A percentile compares a stretch with the other conserved stretches of the same genome.
phyloP scores from a whole-genome alignment of 306 rosid species.

The Neltuma alba region DNA sequence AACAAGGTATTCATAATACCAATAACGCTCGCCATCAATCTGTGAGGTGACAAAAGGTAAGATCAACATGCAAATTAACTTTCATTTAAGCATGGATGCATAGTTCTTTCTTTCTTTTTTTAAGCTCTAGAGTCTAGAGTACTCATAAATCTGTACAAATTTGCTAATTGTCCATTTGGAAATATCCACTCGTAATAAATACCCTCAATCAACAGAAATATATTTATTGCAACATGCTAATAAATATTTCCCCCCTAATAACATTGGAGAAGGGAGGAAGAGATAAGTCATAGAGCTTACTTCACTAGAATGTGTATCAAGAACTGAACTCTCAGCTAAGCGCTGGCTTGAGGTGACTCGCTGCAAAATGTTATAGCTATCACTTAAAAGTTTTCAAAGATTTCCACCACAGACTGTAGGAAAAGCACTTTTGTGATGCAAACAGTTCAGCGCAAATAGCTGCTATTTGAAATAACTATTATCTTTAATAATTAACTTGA shows the following conservation, averaged over 20 bases:
- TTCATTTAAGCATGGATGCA: slow-evolving; percentile 9
- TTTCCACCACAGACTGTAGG: slow-evolving; percentile 4
- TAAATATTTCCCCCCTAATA: neutral
- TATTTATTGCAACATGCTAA: neutral
- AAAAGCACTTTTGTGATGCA: slow-evolving; percentile 23
- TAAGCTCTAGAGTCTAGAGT: neutral
- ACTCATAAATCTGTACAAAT: slow-evolving; percentile 20
- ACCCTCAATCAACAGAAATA: neutral
- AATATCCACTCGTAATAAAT: neutral
- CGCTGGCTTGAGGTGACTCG: slow-evolving; percentile 94
- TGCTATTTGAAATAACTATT: neutral
- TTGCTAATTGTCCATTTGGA: slow-evolving; percentile 14
- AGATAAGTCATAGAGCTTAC: slow-evolving; percentile 53
- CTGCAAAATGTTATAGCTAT: slow-evolving; percentile 56
- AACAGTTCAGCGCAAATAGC: neutral
- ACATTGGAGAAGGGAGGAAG: slow-evolving; percentile 17
- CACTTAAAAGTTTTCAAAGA: slow-evolving; percentile 23
- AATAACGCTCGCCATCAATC: slow-evolving; percentile 88
- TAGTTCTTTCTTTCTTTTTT: neutral
- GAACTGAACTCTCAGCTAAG: slow-evolving; percentile 91
- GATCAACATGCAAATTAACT: slow-evolving; percentile 32
- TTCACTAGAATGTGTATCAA: slow-evolving; percentile 77
- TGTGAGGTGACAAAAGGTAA: slow-evolving; percentile 42
- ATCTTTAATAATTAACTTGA: slow-evolving; percentile 1
- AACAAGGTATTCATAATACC: slow-evolving; percentile 91